Conservation (phyloP, 2,329 filamentous ascomycete genomes). For the Colletotrichum musicola region DNA sequence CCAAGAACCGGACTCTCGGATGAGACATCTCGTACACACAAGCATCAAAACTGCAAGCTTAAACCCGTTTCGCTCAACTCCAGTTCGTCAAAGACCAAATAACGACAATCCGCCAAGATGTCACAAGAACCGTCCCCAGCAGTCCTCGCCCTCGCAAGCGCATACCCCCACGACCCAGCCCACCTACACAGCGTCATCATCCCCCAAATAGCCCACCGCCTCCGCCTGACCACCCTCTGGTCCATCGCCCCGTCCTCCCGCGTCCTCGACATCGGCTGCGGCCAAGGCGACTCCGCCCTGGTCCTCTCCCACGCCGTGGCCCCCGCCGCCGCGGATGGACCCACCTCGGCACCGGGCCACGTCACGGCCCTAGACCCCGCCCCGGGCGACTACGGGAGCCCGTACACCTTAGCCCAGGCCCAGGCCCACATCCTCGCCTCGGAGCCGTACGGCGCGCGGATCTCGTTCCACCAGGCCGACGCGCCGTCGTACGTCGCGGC, state of each 20-base stretch:
- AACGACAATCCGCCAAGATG: slow-evolving; percentile 1
- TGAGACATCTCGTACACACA: neutral
- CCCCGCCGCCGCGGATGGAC: neutral
- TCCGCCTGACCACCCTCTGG: slow-evolving; percentile 33
- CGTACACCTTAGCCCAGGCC: slow-evolving; percentile 33
- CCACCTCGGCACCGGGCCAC: slow-evolving; percentile 16
- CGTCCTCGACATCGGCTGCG: slow-evolving; percentile 40
- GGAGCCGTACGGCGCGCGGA: neutral
- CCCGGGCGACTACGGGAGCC: slow-evolving; percentile 30
- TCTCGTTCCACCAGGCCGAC: slow-evolving; percentile 24
- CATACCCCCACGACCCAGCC: slow-evolving; percentile 29
- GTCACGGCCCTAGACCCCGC: slow-evolving; percentile 35
- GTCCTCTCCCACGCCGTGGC: slow-evolving; percentile 32
- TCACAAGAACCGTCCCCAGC: slow-evolving; percentile 10
- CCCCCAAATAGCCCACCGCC: slow-evolving; percentile 34
- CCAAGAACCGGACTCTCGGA: too few relatives aligned
- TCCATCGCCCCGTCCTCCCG: slow-evolving; percentile 28
- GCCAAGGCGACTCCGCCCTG: slow-evolving; percentile 37
- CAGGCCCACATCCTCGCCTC: slow-evolving; percentile 27
- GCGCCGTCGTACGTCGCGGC: slow-evolving; percentile 25
- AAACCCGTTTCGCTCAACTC: neutral
- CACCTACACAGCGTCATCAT: slow-evolving; percentile 23
- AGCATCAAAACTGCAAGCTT: neutral
- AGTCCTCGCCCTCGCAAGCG: slow-evolving; percentile 17
- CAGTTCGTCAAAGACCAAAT: neutral